phyloP scores from a whole-genome alignment of 2,329 filamentous ascomycete species.

The Emmonsia crescens region DNA sequence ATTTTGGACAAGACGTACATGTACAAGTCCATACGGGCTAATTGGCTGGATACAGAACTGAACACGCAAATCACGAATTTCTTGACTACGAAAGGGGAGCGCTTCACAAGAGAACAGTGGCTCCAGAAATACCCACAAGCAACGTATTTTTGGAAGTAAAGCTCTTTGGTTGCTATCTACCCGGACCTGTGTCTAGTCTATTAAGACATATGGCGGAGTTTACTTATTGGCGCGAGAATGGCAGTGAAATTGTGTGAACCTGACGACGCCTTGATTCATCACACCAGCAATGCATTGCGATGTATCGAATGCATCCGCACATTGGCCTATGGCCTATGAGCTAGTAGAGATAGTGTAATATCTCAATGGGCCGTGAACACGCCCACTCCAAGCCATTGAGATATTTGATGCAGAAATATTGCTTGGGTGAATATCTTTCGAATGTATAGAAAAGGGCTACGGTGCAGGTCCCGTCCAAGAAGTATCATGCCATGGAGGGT shows the following conservation, averaged over 20 bases:
- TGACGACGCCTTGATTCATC: too few relatives aligned
- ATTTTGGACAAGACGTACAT: not conserved
- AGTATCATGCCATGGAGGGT: constrained; percentile 14
- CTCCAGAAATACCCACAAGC: not conserved
- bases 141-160: not conserved
- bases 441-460: constrained; percentile 26
- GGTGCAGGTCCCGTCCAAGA: constrained; percentile 21
- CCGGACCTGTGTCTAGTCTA: not conserved
- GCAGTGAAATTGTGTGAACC: too few relatives aligned
- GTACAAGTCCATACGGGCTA: not conserved
- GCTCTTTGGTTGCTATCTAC: not conserved
- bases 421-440: constrained; percentile 32
- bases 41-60: not conserved
- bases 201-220: not conserved
- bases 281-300: too few relatives aligned
- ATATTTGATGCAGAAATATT: constrained; percentile 27
- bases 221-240: not conserved
- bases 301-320: not conserved
- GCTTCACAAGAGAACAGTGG: constrained; percentile 1
- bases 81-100: not conserved
- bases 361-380: not conserved
- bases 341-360: not conserved
- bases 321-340: too few relatives aligned
- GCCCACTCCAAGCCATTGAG: constrained; percentile 21
- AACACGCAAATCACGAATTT: constrained; percentile 1